Evolutionary conservation across 768 basidiomycete species (phyloP), one percentile per base, ranked within the genome.

Genomic region (Termitomyces sp.): DNA sequence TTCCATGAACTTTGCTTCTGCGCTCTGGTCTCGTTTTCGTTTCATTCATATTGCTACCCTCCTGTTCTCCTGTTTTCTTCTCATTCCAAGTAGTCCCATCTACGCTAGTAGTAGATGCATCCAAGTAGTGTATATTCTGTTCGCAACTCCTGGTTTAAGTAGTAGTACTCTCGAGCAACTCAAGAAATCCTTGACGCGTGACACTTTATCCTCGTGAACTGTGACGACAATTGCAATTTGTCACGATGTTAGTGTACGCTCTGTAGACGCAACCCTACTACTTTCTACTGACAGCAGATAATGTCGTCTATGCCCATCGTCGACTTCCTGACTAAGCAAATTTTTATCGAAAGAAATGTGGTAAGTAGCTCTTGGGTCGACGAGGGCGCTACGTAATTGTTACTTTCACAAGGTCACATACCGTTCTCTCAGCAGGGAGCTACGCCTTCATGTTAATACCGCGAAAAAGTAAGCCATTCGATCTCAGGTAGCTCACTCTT

Each of bases 371-470:
- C 54, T 15, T 51, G 16, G 22, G 32, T 16, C 11, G 20, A 20
- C 18, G 24, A 20, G 39, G 49, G 62, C 55, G 35, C 22, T 53
- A n/a, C n/a, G n/a, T n/a, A 6, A 46, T 15, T 7, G 6, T 32
- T 32, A 28, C 9, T 36, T 9, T 28, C 20, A n/a, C 1, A 61
- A 93, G 91, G 89, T 94, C 60, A 94, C 92, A 5, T 94, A 84
- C 71, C 83, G 91, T 40, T 86, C 84, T 5, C 78, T 94, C 53
- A 92, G 92, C 67, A 82, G 90, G 64, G 84, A 83, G 44, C 79
- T 91, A 48, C 78, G 79, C 0, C 79, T 93, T 57, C 88, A 92
- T 67, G 90, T 92, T 67, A 90, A 92, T 71, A 74, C 75, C 40
- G 91, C 92, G 20, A 94, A 92, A 70, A 89, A 86, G 92, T 92